Conservation (phyloP, 2,329 filamentous ascomycete genomes). For the Aureobasidium sp. region DNA sequence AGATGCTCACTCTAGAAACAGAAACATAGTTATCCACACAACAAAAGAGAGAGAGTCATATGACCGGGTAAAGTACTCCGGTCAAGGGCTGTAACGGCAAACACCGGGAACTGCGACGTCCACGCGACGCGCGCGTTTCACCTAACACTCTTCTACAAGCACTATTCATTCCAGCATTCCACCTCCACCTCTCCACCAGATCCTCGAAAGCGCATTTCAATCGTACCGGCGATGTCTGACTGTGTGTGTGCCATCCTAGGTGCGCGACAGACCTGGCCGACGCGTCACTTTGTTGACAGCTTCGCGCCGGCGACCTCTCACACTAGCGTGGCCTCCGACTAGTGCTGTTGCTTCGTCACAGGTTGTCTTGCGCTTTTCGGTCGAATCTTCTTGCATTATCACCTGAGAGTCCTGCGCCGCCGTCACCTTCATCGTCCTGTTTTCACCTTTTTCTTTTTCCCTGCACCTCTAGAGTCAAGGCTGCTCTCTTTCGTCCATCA, state of each 20-base stretch:
- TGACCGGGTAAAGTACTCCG: too few species aligned
- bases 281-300: background rate
- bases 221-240: slow-evolving; percentile 11
- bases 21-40: too few species aligned
- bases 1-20: too few species aligned
- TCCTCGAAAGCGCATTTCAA: background rate
- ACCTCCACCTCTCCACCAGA: background rate
- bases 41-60: too few species aligned
- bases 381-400: background rate
- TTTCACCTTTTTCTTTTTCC: background rate
- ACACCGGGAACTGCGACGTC: background rate
- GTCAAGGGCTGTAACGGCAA: too few species aligned
- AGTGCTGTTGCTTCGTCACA: slow-evolving; percentile 9
- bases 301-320: background rate
- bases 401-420: background rate
- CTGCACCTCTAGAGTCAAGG: background rate
- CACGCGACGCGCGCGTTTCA: background rate
- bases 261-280: slow-evolving; percentile 3
- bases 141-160: background rate
- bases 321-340: slow-evolving; percentile 4
- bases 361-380: background rate
- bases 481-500: background rate
- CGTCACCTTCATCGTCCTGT: background rate
- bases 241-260: slow-evolving; percentile 8
- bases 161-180: background rate